Base-by-base conservation (phyloP, 1,139 yeast genomes). In the Hemisphaericaspora subhashii region DNA sequence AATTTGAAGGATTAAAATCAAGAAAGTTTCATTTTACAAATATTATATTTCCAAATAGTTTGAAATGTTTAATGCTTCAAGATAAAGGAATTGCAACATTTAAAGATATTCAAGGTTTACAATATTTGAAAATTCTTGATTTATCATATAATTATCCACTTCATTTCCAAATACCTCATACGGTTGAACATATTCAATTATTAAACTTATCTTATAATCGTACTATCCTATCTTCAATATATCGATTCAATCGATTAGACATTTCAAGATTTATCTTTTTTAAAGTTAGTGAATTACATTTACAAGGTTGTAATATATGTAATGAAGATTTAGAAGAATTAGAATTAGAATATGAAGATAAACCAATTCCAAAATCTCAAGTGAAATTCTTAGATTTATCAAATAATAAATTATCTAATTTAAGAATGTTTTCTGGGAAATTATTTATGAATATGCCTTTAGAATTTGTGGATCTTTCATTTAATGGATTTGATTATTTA, bases 281-380 rank as follows among this genome's bases (percentile, higher is more conserved):
- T 23, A 38, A 34, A 13, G 41, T 45, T 5, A 36, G 24, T 6
- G 43, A 41, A 31, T 39, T 46, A 16, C 37, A 39, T 32, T 40
- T 46, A 20, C 46, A 43, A 22, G 48, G 50, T 5, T 45, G 48
- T 24, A 46, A 46, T 26, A 45, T 46, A 7, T 35, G 38, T 18
- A 45, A 46, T 42, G 44, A 44, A 26, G 45, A 44, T 27, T 37
- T 46, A 21, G 48, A 46, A 33, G 35, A 36, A 12, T 35, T 46
- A 10, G 44, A 41, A 17, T 37, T 22, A 6, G 30, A 45, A 31
- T 43, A 42, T 33, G 41, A 39, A 24, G 18, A 27, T 17, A 17
- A 17, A 18, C 23, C 14, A 11, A 24, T 28, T 15, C 14, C 21
- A 3, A 12, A 9, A 9, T 36, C 41, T 9, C 14, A 26, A n/a